Evolutionary conservation across 352 stramenopile species (phyloP), one percentile per base, ranked within the genome.

Genomic region (Chloridella minuta): DNA sequence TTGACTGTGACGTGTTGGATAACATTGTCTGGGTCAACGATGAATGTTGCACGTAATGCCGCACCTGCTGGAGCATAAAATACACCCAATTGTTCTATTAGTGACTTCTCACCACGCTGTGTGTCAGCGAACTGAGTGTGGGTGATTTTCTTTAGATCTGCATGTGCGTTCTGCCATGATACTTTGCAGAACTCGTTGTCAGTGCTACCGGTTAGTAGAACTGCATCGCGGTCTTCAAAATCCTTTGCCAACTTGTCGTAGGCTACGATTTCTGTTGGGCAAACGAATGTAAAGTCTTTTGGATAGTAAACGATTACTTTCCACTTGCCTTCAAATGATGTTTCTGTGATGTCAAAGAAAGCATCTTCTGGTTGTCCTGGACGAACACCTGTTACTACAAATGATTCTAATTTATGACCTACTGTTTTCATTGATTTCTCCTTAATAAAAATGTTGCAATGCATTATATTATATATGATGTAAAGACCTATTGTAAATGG

Each of bases 231-330:
- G 23, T 24, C 23, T 83, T 83, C 51, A 83, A 83, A 83, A 83
- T 83, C 51, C 23, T 83, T 83, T 83, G 23, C n/a, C 23, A 25
- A 25, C 23, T 83, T 24, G n/a, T 83, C n/a, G 23, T 25, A 83
- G 51, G 51, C 51, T 22, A 25, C n/a, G n/a, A 83, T 25, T 83
- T 83, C 51, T 83, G 51, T 83, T 83, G 51, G 51, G 23, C 51
- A 83, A 25, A 83, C 51, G 51, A 83, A 83, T 22, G 51, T 83
- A 83, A 83, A 83, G 23, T 83, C 51, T 24, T 83, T 83, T 83
- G 51, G 51, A 83, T 83, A 83, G 23, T 25, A 83, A 24, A 83
- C n/a, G 23, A 83, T 25, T 83, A 83, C 51, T 30, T 30, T 30
- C 27, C 27, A 30, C 27, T 30, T 30, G 27, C 27, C 27, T 30